Conservation (phyloP, 1,139 yeast species). For the Groenewaldozyma auringiensis region DNA sequence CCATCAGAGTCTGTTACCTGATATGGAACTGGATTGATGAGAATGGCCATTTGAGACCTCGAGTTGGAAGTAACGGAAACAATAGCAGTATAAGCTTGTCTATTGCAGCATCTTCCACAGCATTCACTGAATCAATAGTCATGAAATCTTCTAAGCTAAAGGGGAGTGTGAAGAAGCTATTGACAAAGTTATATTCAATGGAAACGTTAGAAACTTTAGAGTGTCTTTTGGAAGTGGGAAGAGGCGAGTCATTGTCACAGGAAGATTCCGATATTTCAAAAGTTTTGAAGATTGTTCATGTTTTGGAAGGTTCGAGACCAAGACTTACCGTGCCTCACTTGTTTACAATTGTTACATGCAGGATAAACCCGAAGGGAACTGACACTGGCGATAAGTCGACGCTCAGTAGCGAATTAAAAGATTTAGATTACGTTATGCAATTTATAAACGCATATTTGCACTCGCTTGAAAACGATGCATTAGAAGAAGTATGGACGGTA, state of each 20-base stretch:
- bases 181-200: slow-evolving; percentile 59
- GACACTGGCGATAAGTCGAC: slow-evolving; percentile 36
- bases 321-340: slow-evolving; percentile 65
- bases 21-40: slow-evolving; percentile 75
- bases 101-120: slow-evolving; percentile 7
- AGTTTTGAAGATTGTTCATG: slow-evolving; percentile 54
- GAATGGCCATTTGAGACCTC: slow-evolving; percentile 15
- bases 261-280: slow-evolving; percentile 20
- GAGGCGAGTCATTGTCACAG: slow-evolving; percentile 11
- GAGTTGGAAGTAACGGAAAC: background rate
- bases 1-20: slow-evolving; percentile 46
- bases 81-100: background rate
- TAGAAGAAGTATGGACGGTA: slow-evolving; percentile 66
- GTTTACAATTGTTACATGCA: slow-evolving; percentile 45
- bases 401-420: slow-evolving; percentile 38
- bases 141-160: slow-evolving; percentile 61
- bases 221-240: slow-evolving; percentile 40
- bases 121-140: slow-evolving; percentile 38
- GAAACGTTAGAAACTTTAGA: slow-evolving; percentile 74
- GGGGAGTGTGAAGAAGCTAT: slow-evolving; percentile 58
- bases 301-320: slow-evolving; percentile 79
- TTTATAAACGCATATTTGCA: slow-evolving; percentile 54
- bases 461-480: slow-evolving; percentile 63
- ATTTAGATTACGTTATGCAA: slow-evolving; percentile 35
- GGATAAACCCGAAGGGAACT: slow-evolving; percentile 32